These are phyloP conservation scores for Globisporangium mamillatum DNA, from an alignment of 352 stramenopile species.

Conservation along the genomic window DNA sequence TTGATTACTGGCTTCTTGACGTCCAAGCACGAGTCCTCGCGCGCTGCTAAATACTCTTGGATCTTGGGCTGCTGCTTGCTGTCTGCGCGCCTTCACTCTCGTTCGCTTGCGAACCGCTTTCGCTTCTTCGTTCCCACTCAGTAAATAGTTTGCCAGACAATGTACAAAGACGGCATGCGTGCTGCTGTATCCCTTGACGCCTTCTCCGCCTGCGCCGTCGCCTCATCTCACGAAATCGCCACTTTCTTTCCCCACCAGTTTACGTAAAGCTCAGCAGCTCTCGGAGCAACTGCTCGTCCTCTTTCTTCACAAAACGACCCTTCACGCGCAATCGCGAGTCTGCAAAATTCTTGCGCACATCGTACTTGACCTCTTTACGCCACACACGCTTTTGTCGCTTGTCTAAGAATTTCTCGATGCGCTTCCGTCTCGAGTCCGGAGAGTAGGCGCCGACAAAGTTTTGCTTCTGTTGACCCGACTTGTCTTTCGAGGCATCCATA, in stretches of 20 bases:
- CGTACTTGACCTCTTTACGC: constrained; percentile 96
- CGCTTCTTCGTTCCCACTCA: constrained; percentile 12
- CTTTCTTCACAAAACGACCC: constrained; percentile 97
- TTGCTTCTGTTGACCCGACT: constrained; percentile 58
- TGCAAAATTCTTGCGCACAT: constrained; percentile 98
- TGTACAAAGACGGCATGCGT: constrained; percentile 14
- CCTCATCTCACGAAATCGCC: not conserved
- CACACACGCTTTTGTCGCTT: constrained; percentile 95
- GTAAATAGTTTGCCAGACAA: constrained; percentile 21
- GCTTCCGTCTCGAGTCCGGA: constrained; percentile 89
- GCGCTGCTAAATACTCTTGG: constrained; percentile 17
- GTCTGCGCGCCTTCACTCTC: constrained; percentile 2
- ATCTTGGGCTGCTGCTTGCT: constrained; percentile 7
- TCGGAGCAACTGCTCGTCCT: constrained; percentile 91
- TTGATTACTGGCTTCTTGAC: constrained; percentile 12
- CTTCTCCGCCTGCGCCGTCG: not conserved
- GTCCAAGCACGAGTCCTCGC: constrained; percentile 12
- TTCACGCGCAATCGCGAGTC: constrained; percentile 96
- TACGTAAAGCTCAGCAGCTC: constrained; percentile 86
- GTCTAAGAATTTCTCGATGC: constrained; percentile 94
- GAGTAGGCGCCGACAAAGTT: constrained; percentile 95
- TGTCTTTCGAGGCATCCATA: constrained; percentile 43
- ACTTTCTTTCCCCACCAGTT: constrained; percentile 2
- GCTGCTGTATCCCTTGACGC: not conserved
- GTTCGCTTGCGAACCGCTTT: constrained; percentile 2